Percentiles rank a stretch among this genome's conserved stretches.
Evolutionary conservation across 2,329 filamentous ascomycete species (phyloP).

Genomic region (Ophiostoma tasmaniense): DNA sequence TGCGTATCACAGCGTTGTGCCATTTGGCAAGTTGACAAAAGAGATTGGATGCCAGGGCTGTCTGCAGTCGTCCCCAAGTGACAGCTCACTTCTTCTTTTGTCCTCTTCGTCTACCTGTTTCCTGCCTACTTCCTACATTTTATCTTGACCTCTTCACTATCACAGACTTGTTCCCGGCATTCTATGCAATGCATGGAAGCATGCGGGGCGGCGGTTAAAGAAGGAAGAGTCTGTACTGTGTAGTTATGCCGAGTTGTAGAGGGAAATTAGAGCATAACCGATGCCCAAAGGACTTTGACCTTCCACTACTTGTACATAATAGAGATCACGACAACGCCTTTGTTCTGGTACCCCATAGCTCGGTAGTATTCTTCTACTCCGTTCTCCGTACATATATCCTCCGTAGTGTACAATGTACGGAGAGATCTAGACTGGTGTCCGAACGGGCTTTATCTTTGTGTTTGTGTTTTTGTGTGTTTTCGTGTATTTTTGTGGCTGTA

Average conservation of each 20-base stretch:
- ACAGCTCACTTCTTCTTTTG: background rate
- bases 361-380: slow-evolving; percentile 1
- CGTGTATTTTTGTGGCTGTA: background rate
- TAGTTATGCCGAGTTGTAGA: background rate
- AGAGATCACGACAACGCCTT: background rate
- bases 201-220: background rate
- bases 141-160: background rate
- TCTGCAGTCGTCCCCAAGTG: background rate
- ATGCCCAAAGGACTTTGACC: background rate
- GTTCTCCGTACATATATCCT: background rate
- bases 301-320: too few species aligned
- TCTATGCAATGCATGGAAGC: slow-evolving; percentile 4
- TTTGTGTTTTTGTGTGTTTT: background rate
- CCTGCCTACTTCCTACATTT: background rate
- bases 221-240: background rate
- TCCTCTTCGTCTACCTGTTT: too few species aligned
- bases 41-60: background rate
- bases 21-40: background rate
- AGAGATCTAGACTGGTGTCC: background rate
- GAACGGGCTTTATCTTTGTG: background rate
- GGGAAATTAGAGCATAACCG: background rate
- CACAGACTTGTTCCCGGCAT: background rate
- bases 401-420: background rate
- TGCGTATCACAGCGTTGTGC: background rate
- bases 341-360: background rate